Evolutionary conservation across 495 filamentous ascomycete genomes (phyloP), one percentile per base, ranked within the genome.

Genomic region (Entonaema liquescens): DNA sequence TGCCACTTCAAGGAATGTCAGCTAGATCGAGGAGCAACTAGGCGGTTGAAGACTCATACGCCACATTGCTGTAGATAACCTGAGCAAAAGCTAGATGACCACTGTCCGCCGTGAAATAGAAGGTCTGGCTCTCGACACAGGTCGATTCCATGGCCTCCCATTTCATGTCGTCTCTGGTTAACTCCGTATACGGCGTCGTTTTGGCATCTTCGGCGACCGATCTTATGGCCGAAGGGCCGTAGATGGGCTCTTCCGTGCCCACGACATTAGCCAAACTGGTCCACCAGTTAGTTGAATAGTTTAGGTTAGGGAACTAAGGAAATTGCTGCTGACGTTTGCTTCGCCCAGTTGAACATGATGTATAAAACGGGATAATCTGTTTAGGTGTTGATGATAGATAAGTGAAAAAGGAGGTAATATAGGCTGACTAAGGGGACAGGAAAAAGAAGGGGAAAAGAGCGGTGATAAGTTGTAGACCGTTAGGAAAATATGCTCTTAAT

Each of bases 61-160:
- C 91, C 80, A 99, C 92, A 80, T 97, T 99, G 82, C 91, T 97
- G 87, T 98, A 98, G 77, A 98, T 97, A 79, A 98, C 86, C 85
- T 98, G 96, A 57, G 86, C 88, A 79, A 97, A 85, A 5, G 86
- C 93, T 68, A 95, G 76, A 67, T 89, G 84, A 17, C 95, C 96
- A 62, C 80, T 85, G 65, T 97, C 92, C 52, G 91, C 83, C 83
- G 90, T 90, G 78, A 96, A 80, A 82, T 99, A 98, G 83, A 98
- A 99, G 65, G 87, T 93, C 82, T 98, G 92, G n/a, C 94, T 98
- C 83, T 99, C 95, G 62, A 97, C 95, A 76, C 87, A 90, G 67
- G 95, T 98, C 67, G 89, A 90, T 59, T 93, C 91, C 83, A 92
- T 85, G 4, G 86, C 88, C 63, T 81, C 80, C 95, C 95, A 99